phyloP scores from a whole-genome alignment of 2,329 filamentous ascomycete genomes.

The Ramularia endophylla region DNA sequence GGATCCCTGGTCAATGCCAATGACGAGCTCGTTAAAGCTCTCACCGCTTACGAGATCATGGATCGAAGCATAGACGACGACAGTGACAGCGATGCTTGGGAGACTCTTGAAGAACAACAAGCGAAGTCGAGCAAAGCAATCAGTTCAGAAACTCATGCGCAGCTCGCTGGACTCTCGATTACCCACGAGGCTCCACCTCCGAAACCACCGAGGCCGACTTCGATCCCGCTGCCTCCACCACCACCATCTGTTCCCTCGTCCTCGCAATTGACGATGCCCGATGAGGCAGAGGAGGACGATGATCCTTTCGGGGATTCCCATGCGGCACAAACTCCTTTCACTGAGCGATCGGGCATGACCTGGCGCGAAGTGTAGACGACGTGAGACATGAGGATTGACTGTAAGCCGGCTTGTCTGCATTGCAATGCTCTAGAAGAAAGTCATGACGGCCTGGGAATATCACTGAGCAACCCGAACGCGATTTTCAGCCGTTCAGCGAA shows the following conservation, averaged over 20 bases:
- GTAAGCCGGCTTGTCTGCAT: too few species aligned
- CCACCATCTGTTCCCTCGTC: constrained; percentile 15
- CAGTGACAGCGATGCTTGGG: constrained; percentile 55
- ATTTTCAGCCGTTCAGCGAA: too few species aligned
- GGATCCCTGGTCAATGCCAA: constrained; percentile 89
- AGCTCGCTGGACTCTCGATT: constrained; percentile 42
- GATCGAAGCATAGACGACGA: constrained; percentile 77
- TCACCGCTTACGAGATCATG: constrained; percentile 90
- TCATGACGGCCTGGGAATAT: too few species aligned
- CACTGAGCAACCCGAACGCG: too few species aligned
- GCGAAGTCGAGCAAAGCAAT: constrained; percentile 5
- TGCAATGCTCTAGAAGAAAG: too few species aligned
- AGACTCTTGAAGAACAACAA: constrained; percentile 33
- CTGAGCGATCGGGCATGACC: constrained; percentile 22
- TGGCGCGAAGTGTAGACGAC: constrained; percentile 33
- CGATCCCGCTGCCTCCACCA: constrained; percentile 33
- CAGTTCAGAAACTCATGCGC: constrained; percentile 31
- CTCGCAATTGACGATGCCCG: constrained; percentile 31
- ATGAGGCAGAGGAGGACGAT: constrained; percentile 68
- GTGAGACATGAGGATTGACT: too few species aligned
- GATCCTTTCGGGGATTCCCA: constrained; percentile 84
- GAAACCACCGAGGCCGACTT: constrained; percentile 44
- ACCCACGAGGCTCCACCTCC: constrained; percentile 39
- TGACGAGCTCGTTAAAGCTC: constrained; percentile 85
- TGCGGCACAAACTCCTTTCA: constrained; percentile 52